phyloP scores from a whole-genome alignment of 1,139 yeast species.

The Yamadazyma trypodendri region DNA sequence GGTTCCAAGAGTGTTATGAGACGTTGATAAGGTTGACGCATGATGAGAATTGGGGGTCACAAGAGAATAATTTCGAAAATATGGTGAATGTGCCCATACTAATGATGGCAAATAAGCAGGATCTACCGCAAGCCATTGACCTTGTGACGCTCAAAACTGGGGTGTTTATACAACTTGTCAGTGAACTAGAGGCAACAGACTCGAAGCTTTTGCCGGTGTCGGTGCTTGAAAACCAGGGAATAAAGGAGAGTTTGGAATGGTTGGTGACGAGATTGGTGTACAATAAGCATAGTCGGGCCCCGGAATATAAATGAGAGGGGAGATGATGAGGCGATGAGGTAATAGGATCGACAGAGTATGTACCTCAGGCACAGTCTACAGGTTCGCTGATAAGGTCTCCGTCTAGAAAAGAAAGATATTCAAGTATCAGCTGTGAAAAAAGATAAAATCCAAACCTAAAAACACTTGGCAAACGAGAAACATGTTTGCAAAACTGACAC shows the following conservation, averaged over 20 bases:
- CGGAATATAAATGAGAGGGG: constrained; percentile 53
- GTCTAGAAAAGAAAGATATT: too few relatives aligned
- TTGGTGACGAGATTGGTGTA: constrained; percentile 70
- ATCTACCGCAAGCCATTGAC: constrained; percentile 69
- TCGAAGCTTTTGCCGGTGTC: constrained; percentile 86
- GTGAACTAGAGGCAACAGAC: constrained; percentile 84
- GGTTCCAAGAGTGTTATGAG: constrained; percentile 80
- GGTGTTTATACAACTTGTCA: constrained; percentile 77
- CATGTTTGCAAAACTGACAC: too few relatives aligned
- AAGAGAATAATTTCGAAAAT: constrained; percentile 40
- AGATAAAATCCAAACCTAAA: too few relatives aligned
- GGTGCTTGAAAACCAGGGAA: constrained; percentile 85
- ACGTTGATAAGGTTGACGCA: constrained; percentile 49
- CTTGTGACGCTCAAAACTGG: constrained; percentile 78
- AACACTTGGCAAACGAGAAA: too few relatives aligned
- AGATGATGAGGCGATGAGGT: too few relatives aligned
- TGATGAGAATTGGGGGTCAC: constrained; percentile 47
- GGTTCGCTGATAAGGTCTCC: too few relatives aligned
- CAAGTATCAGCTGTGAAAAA: too few relatives aligned
- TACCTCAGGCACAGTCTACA: too few relatives aligned
- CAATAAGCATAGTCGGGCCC: constrained; percentile 74
- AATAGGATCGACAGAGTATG: too few relatives aligned
- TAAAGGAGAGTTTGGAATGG: constrained; percentile 89
- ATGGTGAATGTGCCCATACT: constrained; percentile 75
- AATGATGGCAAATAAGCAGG: constrained; percentile 96